These are phyloP conservation scores for Lumnitzera racemosa DNA, from an alignment of 345 rosid genomes.

Conservation along the genomic window DNA sequence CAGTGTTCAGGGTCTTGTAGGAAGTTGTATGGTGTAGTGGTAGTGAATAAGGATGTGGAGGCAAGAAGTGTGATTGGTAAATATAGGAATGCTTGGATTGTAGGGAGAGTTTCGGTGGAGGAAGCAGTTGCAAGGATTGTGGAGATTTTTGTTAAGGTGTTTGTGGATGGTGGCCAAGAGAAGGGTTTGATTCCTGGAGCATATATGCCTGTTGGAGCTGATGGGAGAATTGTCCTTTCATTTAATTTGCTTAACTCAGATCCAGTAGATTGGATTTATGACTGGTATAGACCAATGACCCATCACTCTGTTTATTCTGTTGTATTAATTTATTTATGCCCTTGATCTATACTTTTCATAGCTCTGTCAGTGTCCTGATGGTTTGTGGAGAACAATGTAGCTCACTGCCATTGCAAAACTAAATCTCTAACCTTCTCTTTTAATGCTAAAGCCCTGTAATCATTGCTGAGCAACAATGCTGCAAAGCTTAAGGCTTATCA, in stretches of 20 bases:
- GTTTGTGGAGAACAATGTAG: too few species aligned
- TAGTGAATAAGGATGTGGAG: slow-evolving; percentile 39
- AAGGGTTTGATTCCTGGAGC: slow-evolving; percentile 66
- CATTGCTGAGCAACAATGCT: too few species aligned
- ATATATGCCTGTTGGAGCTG: slow-evolving; percentile 95
- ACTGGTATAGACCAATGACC: slow-evolving; percentile 44
- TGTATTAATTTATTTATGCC: too few species aligned
- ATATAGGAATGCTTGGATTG: slow-evolving; percentile 82
- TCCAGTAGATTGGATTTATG: slow-evolving; percentile 80
- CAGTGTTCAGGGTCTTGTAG: slow-evolving; percentile 30
- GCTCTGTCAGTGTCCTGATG: too few species aligned
- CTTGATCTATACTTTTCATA: too few species aligned
- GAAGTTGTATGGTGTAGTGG: slow-evolving; percentile 49
- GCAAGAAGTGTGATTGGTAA: slow-evolving; percentile 69
- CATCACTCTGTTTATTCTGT: not conserved
- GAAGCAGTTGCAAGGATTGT: slow-evolving; percentile 39
- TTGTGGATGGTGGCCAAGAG: slow-evolving; percentile 78
- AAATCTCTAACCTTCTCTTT: too few species aligned
- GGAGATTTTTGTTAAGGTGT: slow-evolving; percentile 63
- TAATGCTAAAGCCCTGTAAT: too few species aligned
- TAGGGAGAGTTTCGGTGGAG: slow-evolving; percentile 39
- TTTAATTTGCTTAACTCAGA: slow-evolving; percentile 79
- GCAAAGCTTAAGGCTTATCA: too few species aligned
- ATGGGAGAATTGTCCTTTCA: slow-evolving; percentile 80
- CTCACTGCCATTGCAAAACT: too few species aligned